Evolutionary conservation across 148 eudicot genomes (phyloP).

Genomic region (Arbutus unedo): DNA sequence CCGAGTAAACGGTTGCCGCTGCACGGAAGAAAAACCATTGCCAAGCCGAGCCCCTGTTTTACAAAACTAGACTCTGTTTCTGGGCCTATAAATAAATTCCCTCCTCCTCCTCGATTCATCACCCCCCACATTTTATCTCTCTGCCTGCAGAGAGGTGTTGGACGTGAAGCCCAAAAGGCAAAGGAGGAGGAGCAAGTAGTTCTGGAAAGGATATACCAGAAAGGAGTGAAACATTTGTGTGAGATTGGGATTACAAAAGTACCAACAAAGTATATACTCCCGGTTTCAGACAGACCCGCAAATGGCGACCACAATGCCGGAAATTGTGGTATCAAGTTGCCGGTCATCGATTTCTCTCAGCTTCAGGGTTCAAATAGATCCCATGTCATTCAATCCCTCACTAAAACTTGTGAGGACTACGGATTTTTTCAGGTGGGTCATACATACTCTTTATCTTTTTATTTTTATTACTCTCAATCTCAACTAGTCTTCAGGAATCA

Average conservation of each 20-base stretch:
- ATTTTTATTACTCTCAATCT: no score
- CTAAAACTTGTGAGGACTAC: conserved; percentile 57
- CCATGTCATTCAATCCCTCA: conserved; percentile 40
- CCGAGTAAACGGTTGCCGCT: background rate
- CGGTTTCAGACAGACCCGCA: conserved; percentile 56
- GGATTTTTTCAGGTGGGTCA: conserved; percentile 82
- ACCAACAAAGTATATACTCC: conserved; percentile 68
- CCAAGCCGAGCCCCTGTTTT: no score
- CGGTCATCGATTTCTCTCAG: conserved; percentile 56
- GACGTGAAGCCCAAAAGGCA: conserved; percentile 2
- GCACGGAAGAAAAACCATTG: no score
- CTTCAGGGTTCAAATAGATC: conserved; percentile 51
- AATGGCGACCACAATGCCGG: background rate
- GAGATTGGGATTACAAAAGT: conserved; percentile 60
- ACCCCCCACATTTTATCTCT: background rate
- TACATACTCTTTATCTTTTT: background rate
- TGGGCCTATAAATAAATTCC: background rate
- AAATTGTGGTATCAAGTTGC: conserved; percentile 5
- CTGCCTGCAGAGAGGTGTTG: background rate
- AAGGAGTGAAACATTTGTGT: conserved; percentile 70
- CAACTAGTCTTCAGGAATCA: no score
- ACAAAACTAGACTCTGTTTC: no score
- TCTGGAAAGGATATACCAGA: conserved; percentile 26
- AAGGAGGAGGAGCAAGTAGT: conserved; percentile 13
- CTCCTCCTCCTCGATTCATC: background rate